Conservation (phyloP, 1,284 basidiomycete species). For the Grifola frondosa region DNA sequence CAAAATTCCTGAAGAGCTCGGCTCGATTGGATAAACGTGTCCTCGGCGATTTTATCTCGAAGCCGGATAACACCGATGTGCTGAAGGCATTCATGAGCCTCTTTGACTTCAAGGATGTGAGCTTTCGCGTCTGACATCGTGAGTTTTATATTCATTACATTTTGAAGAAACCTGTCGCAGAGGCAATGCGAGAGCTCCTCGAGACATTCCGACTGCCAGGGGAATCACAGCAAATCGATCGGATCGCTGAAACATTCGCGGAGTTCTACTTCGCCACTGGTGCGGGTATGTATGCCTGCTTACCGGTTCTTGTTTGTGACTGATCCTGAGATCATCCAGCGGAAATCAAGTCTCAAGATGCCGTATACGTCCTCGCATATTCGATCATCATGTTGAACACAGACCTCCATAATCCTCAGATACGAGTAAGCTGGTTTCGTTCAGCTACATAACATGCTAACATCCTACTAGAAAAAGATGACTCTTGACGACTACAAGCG, state of each 20-base stretch:
- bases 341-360: slow-evolving; percentile 90
- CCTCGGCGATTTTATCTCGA: slow-evolving; percentile 92
- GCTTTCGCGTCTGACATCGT: slow-evolving; percentile 27
- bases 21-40: slow-evolving; percentile 91
- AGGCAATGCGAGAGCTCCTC: slow-evolving; percentile 92
- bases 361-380: slow-evolving; percentile 92
- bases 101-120: slow-evolving; percentile 88
- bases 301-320: background rate
- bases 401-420: slow-evolving; percentile 96
- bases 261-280: slow-evolving; percentile 84
- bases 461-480: slow-evolving; percentile 81
- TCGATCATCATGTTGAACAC: slow-evolving; percentile 99
- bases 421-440: slow-evolving; percentile 56
- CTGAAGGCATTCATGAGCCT: slow-evolving; percentile 86
- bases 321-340: slow-evolving; percentile 40
- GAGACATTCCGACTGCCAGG: slow-evolving; percentile 96
- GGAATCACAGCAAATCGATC: slow-evolving; percentile 90
- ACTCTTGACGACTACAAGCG: slow-evolving; percentile 90
- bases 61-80: slow-evolving; percentile 84
- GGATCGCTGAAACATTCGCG: slow-evolving; percentile 96
- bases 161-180: slow-evolving; percentile 85
- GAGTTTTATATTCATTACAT: background rate
- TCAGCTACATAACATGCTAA: slow-evolving; percentile 12
- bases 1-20: slow-evolving; percentile 85
- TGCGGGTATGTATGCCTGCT: slow-evolving; percentile 56